Base-by-base conservation (phyloP, 306 rosid genomes). In the Glycine soja region DNA sequence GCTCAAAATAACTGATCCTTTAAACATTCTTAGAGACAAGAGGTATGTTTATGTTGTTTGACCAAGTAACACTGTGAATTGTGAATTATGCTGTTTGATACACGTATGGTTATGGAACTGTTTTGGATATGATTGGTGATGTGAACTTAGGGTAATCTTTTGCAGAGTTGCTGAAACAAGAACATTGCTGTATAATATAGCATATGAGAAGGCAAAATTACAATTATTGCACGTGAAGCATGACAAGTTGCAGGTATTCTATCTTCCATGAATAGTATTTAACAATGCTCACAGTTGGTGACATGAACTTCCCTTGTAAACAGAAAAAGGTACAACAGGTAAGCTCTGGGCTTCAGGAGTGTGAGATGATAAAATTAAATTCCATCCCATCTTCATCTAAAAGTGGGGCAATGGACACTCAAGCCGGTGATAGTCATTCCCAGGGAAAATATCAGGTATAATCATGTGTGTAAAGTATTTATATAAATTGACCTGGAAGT, bases 81-180 rank as follows among this genome's bases (percentile, higher is more conserved):
- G 15, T 73, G 38, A 43, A 8, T 9, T 59, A 56, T 16, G 12
- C 32, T 16, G 12, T 13, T 13, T 4, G 67, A 80, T 74, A 45
- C 58, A 38, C 43, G 19, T 43, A 54, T 63, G 85, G 51, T 80
- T 48, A 13, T 45, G 87, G 62, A 75, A 59, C 65, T 81, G 72
- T 79, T 69, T 74, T 36, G 61, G 59, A 63, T 77, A 75, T 59
- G 72, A 48, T 59, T 80, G 84, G 63, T 80, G 48, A 68, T 16
- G 38, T 68, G 9, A 45, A 45, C 85, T 78, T 53, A 61, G 65
- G 72, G 70, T 80, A 72, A 88, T 84, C 76, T 80, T 74, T 81
- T 86, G 76, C 84, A 95, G 99, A 80, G 81, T 77, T 32, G 88
- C 80, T 24, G 93, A 93, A 88, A 83, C 86, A 68, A 91, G 88